Conservation (phyloP, 2,329 filamentous ascomycete genomes). For the Monilinia vaccinii-corymbosi region DNA sequence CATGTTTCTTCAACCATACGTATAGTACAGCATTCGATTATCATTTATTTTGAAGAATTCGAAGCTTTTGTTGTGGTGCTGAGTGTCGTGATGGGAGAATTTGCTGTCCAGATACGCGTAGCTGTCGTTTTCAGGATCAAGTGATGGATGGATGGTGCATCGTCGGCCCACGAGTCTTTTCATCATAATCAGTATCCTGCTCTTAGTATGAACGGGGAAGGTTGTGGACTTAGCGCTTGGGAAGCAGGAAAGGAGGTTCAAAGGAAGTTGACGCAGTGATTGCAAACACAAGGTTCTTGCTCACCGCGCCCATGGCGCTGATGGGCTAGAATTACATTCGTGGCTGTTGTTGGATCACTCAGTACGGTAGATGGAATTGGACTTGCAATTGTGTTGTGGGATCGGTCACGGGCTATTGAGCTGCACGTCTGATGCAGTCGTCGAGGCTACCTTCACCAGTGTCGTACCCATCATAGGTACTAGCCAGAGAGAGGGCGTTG, state of each 20-base stretch:
- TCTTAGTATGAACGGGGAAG: no score
- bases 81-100: slow-evolving; percentile 52
- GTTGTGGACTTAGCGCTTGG: no score
- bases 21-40: no score
- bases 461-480: slow-evolving; percentile 52
- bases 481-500: slow-evolving; percentile 56
- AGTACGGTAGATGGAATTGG: background rate
- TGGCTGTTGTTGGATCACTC: background rate
- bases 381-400: slow-evolving; percentile 49
- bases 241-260: slow-evolving; percentile 59
- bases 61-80: no score
- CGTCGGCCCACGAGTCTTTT: background rate
- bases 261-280: slow-evolving; percentile 58
- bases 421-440: slow-evolving; percentile 51
- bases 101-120: slow-evolving; percentile 48
- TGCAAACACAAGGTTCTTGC: slow-evolving; percentile 55
- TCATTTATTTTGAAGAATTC: no score
- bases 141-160: slow-evolving; percentile 32
- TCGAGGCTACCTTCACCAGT: slow-evolving; percentile 50
- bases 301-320: slow-evolving; percentile 59
- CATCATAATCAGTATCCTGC: background rate
- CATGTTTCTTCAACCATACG: no score
- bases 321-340: slow-evolving; percentile 37
- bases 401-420: slow-evolving; percentile 63
- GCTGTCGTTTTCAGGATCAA: slow-evolving; percentile 13